Conservation (phyloP, 305 asterid species). For the Fraxinus ornus region DNA sequence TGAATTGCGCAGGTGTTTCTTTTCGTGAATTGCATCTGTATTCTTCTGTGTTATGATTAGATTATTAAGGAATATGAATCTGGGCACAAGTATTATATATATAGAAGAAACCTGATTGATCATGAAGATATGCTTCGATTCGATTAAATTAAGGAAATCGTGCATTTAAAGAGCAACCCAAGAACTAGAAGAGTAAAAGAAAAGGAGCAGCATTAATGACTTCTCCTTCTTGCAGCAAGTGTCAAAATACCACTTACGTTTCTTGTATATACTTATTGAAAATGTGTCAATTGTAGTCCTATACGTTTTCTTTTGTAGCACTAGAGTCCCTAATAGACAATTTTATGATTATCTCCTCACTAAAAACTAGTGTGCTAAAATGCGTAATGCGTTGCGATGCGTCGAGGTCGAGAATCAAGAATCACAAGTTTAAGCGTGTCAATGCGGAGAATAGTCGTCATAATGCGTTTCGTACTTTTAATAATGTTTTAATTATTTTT, state of each 20-base stretch:
- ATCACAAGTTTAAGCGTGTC: too few species aligned
- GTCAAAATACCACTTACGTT: not conserved
- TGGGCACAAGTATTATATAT: not conserved
- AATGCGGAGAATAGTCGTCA: too few species aligned
- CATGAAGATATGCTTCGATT: not conserved
- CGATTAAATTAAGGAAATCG: not conserved
- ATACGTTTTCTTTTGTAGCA: not conserved
- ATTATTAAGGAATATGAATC: constrained; percentile 28
- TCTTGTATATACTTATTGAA: not conserved
- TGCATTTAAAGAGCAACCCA: constrained; percentile 1
- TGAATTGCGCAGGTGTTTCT: not conserved
- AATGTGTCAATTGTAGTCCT: not conserved
- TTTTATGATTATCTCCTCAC: too few species aligned
- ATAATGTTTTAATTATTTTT: too few species aligned
- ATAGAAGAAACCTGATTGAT: not conserved
- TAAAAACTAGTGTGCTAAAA: too few species aligned
- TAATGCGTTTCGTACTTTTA: too few species aligned
- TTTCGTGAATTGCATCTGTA: not conserved
- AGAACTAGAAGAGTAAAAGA: not conserved
- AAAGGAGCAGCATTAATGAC: constrained; percentile 36
- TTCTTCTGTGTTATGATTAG: not conserved
- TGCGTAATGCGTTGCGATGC: too few species aligned
- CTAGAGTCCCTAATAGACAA: too few species aligned
- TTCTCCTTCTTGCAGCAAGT: constrained; percentile 42
- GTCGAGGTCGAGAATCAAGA: too few species aligned